Evolutionary conservation across 1,139 yeast species (phyloP).

Genomic region (Suhomyces bokatorum): DNA sequence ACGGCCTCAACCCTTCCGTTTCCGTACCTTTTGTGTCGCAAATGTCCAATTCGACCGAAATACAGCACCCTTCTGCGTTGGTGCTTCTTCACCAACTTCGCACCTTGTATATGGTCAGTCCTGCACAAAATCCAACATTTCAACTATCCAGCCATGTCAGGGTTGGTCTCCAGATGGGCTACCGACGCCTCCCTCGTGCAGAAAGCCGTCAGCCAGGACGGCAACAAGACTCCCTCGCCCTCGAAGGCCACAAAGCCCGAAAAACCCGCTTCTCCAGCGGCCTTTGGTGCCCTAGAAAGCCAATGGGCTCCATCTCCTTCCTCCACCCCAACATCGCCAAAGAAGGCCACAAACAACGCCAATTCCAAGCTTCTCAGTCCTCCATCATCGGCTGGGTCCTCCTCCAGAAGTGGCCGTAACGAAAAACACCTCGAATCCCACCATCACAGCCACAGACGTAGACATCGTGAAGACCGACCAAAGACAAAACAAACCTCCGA

Average conservation of each 20-base stretch:
- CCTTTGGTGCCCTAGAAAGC: slow-evolving; percentile 24
- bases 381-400: background rate
- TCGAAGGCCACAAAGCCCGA: slow-evolving; percentile 7
- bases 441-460: background rate
- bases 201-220: slow-evolving; percentile 28
- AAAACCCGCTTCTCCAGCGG: slow-evolving; percentile 15
- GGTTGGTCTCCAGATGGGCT: slow-evolving; percentile 44
- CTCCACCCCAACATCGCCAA: background rate
- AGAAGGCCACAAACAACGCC: background rate
- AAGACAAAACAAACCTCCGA: slow-evolving; percentile 8
- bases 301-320: slow-evolving; percentile 30
- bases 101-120: background rate
- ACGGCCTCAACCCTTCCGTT: too few relatives aligned
- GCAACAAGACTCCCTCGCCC: background rate
- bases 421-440: background rate
- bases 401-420: background rate
- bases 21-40: too few relatives aligned
- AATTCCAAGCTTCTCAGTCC: background rate
- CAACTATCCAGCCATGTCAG: slow-evolving; percentile 24
- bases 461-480: slow-evolving; percentile 1
- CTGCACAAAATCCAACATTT: slow-evolving; percentile 1
- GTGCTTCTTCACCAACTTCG: background rate
- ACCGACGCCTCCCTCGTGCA: slow-evolving; percentile 28
- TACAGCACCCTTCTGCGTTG: background rate
- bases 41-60: too few relatives aligned